A percentile compares a stretch with the other conserved stretches of the same genome.
phyloP scores from a whole-genome alignment of 1,284 basidiomycete genomes.

The Ceratobasidium papillatum region DNA sequence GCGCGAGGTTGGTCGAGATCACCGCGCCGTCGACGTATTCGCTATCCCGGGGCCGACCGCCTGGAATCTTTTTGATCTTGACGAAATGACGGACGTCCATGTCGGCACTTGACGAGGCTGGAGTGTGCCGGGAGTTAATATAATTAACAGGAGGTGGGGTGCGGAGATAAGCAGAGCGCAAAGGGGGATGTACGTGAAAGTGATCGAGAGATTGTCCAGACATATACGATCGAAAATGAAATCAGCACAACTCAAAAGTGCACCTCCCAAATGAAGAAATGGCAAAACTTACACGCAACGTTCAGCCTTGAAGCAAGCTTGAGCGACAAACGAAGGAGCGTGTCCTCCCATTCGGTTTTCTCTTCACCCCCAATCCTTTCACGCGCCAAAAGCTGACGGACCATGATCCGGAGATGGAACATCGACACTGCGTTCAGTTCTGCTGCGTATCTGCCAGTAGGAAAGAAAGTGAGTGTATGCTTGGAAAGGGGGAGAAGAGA shows the following conservation, averaged over 20 bases:
- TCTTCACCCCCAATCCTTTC: conserved; percentile 3
- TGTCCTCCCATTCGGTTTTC: conserved; percentile 81
- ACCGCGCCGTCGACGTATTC: conserved; percentile 98
- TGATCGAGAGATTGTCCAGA: too few relatives aligned
- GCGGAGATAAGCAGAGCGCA: conserved; percentile 47
- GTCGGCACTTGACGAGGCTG: conserved; percentile 63
- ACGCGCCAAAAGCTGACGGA: conserved; percentile 71
- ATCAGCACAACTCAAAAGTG: neutral
- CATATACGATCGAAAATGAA: too few relatives aligned
- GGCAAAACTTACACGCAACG: conserved; percentile 26
- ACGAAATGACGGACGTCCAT: conserved; percentile 96
- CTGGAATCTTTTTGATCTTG: conserved; percentile 99
- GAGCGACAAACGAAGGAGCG: conserved; percentile 79
- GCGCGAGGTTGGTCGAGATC: conserved; percentile 97
- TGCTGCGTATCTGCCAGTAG: conserved; percentile 45
- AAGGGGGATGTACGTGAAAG: conserved; percentile 38
- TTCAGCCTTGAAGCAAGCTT: conserved; percentile 71
- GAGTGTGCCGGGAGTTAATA: conserved; percentile 52
- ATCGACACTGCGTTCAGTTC: conserved; percentile 86
- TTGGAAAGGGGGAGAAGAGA: neutral
- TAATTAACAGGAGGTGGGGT: too few relatives aligned
- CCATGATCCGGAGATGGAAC: conserved; percentile 86
- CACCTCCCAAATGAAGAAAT: neutral
- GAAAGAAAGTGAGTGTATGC: neutral
- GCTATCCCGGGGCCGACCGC: conserved; percentile 89